phyloP scores from a whole-genome alignment of 352 stramenopile genomes.

The Pilasporangium apinafurcum region DNA sequence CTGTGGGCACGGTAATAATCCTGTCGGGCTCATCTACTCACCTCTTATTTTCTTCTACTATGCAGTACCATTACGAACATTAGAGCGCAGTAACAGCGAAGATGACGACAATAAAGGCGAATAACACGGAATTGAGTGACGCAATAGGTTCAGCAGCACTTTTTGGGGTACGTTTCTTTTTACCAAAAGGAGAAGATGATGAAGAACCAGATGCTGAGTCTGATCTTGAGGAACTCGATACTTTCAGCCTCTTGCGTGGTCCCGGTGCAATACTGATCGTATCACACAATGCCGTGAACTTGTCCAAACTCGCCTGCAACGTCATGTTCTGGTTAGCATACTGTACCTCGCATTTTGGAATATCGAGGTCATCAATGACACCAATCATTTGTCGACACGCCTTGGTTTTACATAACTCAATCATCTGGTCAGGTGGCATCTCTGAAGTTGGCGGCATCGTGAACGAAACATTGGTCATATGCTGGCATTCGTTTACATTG shows the following conservation, averaged over 20 bases:
- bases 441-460: constrained; percentile 24
- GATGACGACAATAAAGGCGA: no score
- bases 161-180: no score
- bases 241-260: constrained; percentile 39
- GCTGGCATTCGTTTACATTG: constrained; percentile 28
- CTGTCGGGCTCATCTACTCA: no score
- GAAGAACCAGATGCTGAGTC: background rate
- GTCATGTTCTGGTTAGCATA: constrained; percentile 48
- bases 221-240: constrained; percentile 3
- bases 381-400: constrained; percentile 49
- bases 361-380: constrained; percentile 42
- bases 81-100: no score
- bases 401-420: constrained; percentile 30
- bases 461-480: constrained; percentile 31
- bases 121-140: no score
- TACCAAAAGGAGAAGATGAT: no score
- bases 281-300: constrained; percentile 38
- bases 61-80: no score
- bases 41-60: no score
- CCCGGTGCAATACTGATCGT: constrained; percentile 17
- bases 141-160: no score
- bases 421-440: constrained; percentile 18
- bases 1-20: no score
- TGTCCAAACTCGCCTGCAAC: constrained; percentile 37
- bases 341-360: constrained; percentile 37